Conservation (phyloP, 1,139 yeast species). For the Sugiyamaella japonica region DNA sequence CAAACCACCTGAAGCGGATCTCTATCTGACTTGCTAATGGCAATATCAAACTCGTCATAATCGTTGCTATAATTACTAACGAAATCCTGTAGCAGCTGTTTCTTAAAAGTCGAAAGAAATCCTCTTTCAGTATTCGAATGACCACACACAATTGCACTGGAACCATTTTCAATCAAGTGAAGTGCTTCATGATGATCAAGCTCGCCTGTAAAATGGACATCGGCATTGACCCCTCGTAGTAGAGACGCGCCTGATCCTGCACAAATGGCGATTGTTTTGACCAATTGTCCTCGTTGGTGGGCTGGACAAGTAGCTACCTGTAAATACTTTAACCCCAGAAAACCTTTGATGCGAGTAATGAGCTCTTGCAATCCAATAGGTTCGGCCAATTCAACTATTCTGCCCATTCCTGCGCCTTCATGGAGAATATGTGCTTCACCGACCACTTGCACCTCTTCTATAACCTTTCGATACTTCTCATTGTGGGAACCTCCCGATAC, state of each 20-base stretch:
- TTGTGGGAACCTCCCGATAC: constrained; percentile 43
- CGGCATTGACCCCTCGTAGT: constrained; percentile 64
- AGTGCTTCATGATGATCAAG: constrained; percentile 90
- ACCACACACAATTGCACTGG: constrained; percentile 72
- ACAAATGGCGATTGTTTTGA: constrained; percentile 67
- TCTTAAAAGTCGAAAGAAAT: constrained; percentile 55
- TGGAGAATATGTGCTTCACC: constrained; percentile 36
- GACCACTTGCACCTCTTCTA: constrained; percentile 24
- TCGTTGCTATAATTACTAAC: constrained; percentile 38
- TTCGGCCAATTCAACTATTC: constrained; percentile 54
- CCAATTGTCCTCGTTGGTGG: constrained; percentile 35
- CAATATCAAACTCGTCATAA: constrained; percentile 34
- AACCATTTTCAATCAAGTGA: constrained; percentile 67
- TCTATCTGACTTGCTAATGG: constrained; percentile 52
- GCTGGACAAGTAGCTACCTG: constrained; percentile 60
- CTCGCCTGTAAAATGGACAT: constrained; percentile 86
- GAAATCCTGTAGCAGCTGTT: constrained; percentile 51
- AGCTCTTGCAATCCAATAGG: constrained; percentile 50
- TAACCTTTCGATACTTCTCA: constrained; percentile 29
- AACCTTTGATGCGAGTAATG: constrained; percentile 55
- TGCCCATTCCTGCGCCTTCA: constrained; percentile 77
- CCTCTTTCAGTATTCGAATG: constrained; percentile 95
- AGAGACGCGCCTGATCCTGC: constrained; percentile 93
- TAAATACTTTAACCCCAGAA: constrained; percentile 54
- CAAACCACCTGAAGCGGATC: constrained; percentile 54